Conservation (phyloP, 1,284 basidiomycete species). For the Paramarasmius palmivorus region DNA sequence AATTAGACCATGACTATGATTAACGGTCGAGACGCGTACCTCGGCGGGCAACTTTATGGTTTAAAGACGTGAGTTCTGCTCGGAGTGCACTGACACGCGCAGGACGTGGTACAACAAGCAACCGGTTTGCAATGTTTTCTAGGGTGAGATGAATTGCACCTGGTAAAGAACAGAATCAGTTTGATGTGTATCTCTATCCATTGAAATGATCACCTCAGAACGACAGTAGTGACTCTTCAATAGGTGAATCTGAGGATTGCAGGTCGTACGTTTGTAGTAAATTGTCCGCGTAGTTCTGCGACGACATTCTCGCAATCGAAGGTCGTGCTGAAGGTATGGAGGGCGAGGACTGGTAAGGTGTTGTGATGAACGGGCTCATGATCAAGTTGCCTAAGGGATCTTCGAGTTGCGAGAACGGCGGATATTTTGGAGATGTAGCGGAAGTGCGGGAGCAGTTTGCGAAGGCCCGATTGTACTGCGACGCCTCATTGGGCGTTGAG, state of each 20-base stretch:
- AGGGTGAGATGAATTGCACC: conserved; percentile 88
- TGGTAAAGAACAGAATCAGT: conserved; percentile 29
- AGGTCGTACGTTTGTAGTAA: conserved; percentile 68
- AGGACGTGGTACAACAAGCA: conserved; percentile 91
- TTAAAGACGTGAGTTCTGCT: conserved; percentile 93
- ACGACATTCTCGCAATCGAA: conserved; percentile 42
- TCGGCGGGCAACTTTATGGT: conserved; percentile 96
- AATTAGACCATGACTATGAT: conserved; percentile 10
- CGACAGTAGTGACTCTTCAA: conserved; percentile 89
- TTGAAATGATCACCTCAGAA: conserved; percentile 66
- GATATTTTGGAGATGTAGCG: conserved; percentile 52
- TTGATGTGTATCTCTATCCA: conserved; percentile 4
- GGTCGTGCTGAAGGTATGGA: conserved; percentile 52
- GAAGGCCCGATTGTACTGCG: conserved; percentile 56
- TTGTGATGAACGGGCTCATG: conserved; percentile 30
- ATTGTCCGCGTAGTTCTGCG: conserved; percentile 46
- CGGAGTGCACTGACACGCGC: conserved; percentile 94
- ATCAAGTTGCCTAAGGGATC: conserved; percentile 74
- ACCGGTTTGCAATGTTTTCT: conserved; percentile 91
- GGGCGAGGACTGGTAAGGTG: conserved; percentile 68
- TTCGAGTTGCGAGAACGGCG: conserved; percentile 60
- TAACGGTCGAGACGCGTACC: conserved; percentile 41
- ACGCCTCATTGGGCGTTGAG: conserved; percentile 27
- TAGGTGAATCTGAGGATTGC: conserved; percentile 70
- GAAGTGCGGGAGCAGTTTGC: conserved; percentile 71